Evolutionary conservation across 2,329 filamentous ascomycete genomes (phyloP).

Genomic region (Phialocephala subalpina): DNA sequence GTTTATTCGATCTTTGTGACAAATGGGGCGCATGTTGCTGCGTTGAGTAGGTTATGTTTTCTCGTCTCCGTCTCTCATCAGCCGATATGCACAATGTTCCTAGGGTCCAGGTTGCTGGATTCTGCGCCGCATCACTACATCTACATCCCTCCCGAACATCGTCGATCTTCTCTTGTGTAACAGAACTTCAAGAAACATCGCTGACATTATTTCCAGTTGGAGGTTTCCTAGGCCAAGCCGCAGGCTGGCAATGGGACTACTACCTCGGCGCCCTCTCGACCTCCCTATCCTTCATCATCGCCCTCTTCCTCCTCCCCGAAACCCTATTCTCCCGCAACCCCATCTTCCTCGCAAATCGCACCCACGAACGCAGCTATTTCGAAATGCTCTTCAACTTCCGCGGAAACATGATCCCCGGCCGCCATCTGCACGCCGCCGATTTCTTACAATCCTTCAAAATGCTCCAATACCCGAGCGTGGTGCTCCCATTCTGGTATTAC

Average conservation of each 20-base stretch:
- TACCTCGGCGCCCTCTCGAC: constrained; percentile 41
- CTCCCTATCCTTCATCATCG: constrained; percentile 34
- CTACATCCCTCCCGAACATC: not conserved
- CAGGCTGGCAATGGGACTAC: constrained; percentile 44
- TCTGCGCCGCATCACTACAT: not conserved
- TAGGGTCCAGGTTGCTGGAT: not conserved
- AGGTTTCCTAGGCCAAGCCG: constrained; percentile 39
- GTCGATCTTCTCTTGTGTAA: not conserved
- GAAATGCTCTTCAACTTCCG: constrained; percentile 39
- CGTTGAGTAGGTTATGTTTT: constrained; percentile 34
- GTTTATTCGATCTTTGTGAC: constrained; percentile 42
- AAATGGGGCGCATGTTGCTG: constrained; percentile 43
- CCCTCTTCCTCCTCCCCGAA: constrained; percentile 43
- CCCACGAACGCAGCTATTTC: constrained; percentile 35
- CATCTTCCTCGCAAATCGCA: constrained; percentile 33
- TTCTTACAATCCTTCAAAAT: constrained; percentile 41
- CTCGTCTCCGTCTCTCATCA: not conserved
- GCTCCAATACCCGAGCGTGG: constrained; percentile 40
- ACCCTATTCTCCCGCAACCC: constrained; percentile 42
- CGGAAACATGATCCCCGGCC: constrained; percentile 39
- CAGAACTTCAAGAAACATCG: not conserved
- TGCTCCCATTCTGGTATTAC: constrained; percentile 42
- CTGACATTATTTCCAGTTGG: constrained; percentile 34
- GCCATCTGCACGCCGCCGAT: constrained; percentile 35
- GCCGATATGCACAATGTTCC: not conserved